These are phyloP conservation scores for Mortierella sp. DNA, from an alignment of 371 early-diverging fungal species.

Conservation along the genomic window DNA sequence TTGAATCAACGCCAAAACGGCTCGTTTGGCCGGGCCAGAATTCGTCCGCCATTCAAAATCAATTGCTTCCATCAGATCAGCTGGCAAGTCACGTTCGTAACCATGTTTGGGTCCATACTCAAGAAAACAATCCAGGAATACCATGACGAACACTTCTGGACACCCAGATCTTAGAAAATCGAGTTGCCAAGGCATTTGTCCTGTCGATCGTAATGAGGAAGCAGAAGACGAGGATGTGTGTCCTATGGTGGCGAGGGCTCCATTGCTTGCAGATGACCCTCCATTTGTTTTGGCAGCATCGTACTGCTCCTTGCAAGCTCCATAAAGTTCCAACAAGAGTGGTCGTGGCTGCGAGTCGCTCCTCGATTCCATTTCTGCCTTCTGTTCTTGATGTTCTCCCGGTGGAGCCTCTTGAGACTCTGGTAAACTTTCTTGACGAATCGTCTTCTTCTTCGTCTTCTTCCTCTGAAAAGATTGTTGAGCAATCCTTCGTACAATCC, in stretches of 20 bases:
- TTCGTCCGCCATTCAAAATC: slow-evolving; percentile 37
- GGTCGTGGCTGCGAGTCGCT: no score
- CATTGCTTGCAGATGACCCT: no score
- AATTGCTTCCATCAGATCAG: slow-evolving; percentile 21
- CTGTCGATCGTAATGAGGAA: background rate
- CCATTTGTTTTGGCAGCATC: no score
- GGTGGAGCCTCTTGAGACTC: no score
- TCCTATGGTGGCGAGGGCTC: no score
- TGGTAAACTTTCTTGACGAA: background rate
- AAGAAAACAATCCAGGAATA: slow-evolving; percentile 24
- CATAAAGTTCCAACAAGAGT: no score
- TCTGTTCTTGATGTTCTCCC: no score
- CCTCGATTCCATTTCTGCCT: no score
- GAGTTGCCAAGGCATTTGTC: slow-evolving; percentile 25
- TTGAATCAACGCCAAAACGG: slow-evolving; percentile 34
- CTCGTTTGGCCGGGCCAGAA: slow-evolving; percentile 10
- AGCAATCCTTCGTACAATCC: slow-evolving; percentile 14
- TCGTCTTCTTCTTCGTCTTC: background rate
- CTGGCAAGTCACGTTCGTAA: slow-evolving; percentile 31
- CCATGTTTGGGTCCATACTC: slow-evolving; percentile 31
- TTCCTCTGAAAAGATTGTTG: slow-evolving; percentile 1
- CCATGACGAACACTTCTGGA: slow-evolving; percentile 28
- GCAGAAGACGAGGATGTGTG: background rate
- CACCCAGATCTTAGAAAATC: slow-evolving; percentile 30
- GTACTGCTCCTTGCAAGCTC: no score